Evolutionary conservation across 306 rosid genomes (phyloP), one percentile per base, ranked within the genome.

Genomic region (Lathyrus tuberosus): DNA sequence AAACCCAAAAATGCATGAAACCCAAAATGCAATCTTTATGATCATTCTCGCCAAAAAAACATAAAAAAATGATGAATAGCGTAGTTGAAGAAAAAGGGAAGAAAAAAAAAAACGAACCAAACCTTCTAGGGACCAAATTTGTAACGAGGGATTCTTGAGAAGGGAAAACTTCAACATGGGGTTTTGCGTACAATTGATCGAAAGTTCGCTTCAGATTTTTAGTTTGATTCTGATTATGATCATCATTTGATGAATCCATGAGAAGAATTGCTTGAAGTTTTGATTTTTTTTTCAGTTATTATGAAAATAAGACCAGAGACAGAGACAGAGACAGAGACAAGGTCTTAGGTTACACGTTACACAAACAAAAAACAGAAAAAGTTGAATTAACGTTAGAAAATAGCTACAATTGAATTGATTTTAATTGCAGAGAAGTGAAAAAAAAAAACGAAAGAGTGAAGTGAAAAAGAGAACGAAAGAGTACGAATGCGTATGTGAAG

Each of bases 61-160:
- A 62, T 17, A 17, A 48, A 22, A 68, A 56, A 3, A 13, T 58
- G 2, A 61, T 61, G 20, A 63, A 16, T 15, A 33, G 11, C 37
- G 30, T 61, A 4, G 59, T 37, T 47, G 5, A 42, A 58, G 20
- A 48, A 51, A 63, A 18, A 26, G 3, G 57, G 16, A 10, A 30
- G 9, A n/a, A 20, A 30, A 5, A 4, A 31, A 14, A 9, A 6
- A 51, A 15, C 7, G 9, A 46, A 46, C 8, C 53, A 52, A 6
- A 89, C 97, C 89, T 75, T 83, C 95, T 85, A 71, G 90, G 97
- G 26, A 24, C 74, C 75, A 85, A 68, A 66, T 43, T 33, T 18
- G 67, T 46, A 26, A 20, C 2, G 57, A 12, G 20, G 8, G 64
- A 60, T 28, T 67, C 67, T 38, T 52, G 76, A 15, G 15, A 17